Conservation (phyloP, 768 basidiomycete genomes). For the Amanita thiersii region DNA sequence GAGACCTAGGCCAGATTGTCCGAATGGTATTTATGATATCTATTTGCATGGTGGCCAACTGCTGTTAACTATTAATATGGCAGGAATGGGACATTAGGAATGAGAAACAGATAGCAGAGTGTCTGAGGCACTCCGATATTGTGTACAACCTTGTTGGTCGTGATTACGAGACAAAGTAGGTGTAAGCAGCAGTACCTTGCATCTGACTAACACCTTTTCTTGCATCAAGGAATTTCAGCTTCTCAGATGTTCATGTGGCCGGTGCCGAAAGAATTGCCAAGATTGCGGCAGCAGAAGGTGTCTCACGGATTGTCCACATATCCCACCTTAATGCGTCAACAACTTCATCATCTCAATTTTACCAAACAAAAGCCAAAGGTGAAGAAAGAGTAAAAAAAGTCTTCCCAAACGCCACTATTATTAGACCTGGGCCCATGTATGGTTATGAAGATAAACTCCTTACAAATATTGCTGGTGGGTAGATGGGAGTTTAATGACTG, state of each 20-base stretch:
- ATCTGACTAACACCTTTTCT: conserved; percentile 1
- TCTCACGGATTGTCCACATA: conserved; percentile 84
- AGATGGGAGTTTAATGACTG: conserved; percentile 10
- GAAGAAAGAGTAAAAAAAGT: conserved; percentile 79
- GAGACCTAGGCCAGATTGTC: conserved; percentile 94
- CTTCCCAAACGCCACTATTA: conserved; percentile 82
- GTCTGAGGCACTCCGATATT: conserved; percentile 88
- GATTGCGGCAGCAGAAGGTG: conserved; percentile 68
- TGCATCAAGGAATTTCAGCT: conserved; percentile 74
- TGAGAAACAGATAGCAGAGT: conserved; percentile 88
- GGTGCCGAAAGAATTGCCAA: conserved; percentile 85
- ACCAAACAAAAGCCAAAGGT: conserved; percentile 84
- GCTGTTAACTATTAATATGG: conserved; percentile 2
- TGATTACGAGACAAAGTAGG: conserved; percentile 92
- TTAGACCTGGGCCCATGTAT: conserved; percentile 79
- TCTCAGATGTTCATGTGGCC: conserved; percentile 67
- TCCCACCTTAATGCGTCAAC: conserved; percentile 90
- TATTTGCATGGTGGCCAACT: background rate
- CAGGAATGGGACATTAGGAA: conserved; percentile 96
- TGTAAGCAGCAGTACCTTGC: conserved; percentile 9
- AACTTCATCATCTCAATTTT: conserved; percentile 74
- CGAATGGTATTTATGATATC: conserved; percentile 60
- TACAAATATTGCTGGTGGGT: conserved; percentile 83
- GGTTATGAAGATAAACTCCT: conserved; percentile 95
- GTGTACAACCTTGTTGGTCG: conserved; percentile 95